Conservation (phyloP, 306 rosid species). For the Trichosanthes truncata region DNA sequence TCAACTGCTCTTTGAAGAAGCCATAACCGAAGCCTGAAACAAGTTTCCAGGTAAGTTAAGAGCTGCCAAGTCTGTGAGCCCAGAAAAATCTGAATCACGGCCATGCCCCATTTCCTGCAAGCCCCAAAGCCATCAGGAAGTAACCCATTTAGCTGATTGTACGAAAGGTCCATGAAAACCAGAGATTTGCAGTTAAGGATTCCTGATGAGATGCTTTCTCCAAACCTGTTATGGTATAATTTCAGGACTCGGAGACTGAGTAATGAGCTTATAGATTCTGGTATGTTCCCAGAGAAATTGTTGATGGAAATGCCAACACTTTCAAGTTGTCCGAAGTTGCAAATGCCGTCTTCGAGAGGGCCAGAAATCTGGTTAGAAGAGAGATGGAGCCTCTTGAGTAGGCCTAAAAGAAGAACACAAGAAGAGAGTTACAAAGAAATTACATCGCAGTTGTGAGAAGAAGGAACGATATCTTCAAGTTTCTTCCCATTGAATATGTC, state of each 20-base stretch:
- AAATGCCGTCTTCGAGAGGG: conserved; percentile 61
- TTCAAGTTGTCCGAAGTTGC: conserved; percentile 75
- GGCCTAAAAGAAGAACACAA: conserved; percentile 23
- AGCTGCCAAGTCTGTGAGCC: conserved; percentile 44
- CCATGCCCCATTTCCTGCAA: conserved; percentile 63
- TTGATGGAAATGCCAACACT: conserved; percentile 63
- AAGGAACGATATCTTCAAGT: conserved; percentile 71
- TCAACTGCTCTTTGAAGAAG: conserved; percentile 47
- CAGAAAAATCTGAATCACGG: conserved; percentile 41
- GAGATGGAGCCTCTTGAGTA: conserved; percentile 61
- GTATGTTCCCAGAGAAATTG: conserved; percentile 63
- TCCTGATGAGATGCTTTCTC: conserved; percentile 46
- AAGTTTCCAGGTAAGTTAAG: conserved; percentile 71
- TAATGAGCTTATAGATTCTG: conserved; percentile 56
- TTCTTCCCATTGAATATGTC: conserved; percentile 66
- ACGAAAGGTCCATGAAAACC: conserved; percentile 65
- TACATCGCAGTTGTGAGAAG: conserved; percentile 71
- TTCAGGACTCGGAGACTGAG: conserved; percentile 42
- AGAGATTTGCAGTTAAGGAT: conserved; percentile 54
- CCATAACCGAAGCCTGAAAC: conserved; percentile 68
- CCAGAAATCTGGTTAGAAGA: conserved; percentile 70
- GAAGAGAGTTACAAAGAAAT: not conserved
- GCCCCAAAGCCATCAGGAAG: conserved; percentile 80
- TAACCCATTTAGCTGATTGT: conserved; percentile 56
- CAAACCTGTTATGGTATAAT: conserved; percentile 54